Base-by-base conservation (phyloP, 192 early-diverging fungal species). In the Spizellomyces punctatus region DNA sequence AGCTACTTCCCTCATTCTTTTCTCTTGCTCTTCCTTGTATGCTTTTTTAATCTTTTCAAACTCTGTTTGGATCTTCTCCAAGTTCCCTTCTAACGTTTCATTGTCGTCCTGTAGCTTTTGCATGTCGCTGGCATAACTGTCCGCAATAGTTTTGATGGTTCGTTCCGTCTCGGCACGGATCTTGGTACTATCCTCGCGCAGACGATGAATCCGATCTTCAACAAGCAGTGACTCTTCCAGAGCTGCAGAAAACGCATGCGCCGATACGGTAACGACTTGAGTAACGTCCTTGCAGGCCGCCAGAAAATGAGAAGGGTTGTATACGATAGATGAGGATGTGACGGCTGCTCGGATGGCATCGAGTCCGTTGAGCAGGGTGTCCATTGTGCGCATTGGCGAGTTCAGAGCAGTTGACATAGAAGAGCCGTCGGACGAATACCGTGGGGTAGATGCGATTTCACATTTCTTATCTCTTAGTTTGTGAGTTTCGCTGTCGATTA, bases 101-200 rank as follows among this genome's bases (percentile, higher is more conserved):
- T 74, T 74, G 19, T 58, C 72, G 8, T 17, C 19, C 17, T 58
- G 41, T 8, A 74, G 49, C 12, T 17, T 27, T 27, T 52, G 21
- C 43, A 72, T 52, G 16, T 72, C 62, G 27, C 46, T 19, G 10
- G 14, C 66, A 57, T 70, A 74, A 14, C 45, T 46, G 10, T 59
- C 10, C 17, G 50, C 46, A 42, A 76, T 59, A 10, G 60, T 57
- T 16, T 71, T 41, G 19, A 76, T 55, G 2, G 74, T 71, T 9
- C 17, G 41, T 46, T 76, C 69, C 7, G 74, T 63, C 48, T 60
- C 67, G 19, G 70, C 17, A 10, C 67, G 10, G 14, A 74, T 63
- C 54, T 57, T 45, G 49, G 43, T 44, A 46, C 67, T 46, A 42
- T 71, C 60, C 10, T 46, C 44, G 3, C 60, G 47, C 10, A 76